Evolutionary conservation across 177 flowering plant species (phyloP), one percentile per base, ranked within the genome.

Genomic region (Telopea speciosissima): DNA sequence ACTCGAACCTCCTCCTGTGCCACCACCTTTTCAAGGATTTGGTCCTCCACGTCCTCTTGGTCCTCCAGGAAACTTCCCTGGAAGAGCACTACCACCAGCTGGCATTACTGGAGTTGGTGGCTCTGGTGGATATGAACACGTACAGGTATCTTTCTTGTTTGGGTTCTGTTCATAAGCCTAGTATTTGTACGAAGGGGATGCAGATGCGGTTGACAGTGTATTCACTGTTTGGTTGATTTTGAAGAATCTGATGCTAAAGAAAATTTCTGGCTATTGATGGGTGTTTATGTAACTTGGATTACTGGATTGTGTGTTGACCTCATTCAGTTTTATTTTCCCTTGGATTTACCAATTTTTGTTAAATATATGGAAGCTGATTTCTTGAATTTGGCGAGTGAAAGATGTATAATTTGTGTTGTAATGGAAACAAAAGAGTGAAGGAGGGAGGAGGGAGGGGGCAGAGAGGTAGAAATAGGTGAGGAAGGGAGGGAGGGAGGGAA

Each of bases 101-200:
- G 82, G 80, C 56, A 26, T 75, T 52, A 68, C 79, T 22, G 79
- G 86, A 69, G 74, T 75, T 72, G 80, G 87, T 31, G 72, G 77
- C 42, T 78, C 84, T 44, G 74, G 81, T 71, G 78, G 86, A 69
- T 82, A 79, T 71, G 85, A 80, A 59, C 71, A 42, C 68, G 49
- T 68, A 3, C 70, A 83, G 89, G 88, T 85, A 84, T 62, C 17
- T 66, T 66, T 40, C 28, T 71, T 74, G 61, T 33, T 44, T 16
- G 58, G 40, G 4, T 52, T 72, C 24, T 60, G 54, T 23, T 16
- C 62, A 8, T 61, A 7, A 26, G 14, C 52, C 52, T 62, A n/a
- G 22, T 62, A 9, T 58, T 24, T 52, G 3, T 36, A 14, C 21
- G 5, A 8, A 61, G 1, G 61, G 19, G 8, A 8, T 61, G n/a